Conservation (phyloP, 2,329 filamentous ascomycete species). For the Aspergillus piperis region DNA sequence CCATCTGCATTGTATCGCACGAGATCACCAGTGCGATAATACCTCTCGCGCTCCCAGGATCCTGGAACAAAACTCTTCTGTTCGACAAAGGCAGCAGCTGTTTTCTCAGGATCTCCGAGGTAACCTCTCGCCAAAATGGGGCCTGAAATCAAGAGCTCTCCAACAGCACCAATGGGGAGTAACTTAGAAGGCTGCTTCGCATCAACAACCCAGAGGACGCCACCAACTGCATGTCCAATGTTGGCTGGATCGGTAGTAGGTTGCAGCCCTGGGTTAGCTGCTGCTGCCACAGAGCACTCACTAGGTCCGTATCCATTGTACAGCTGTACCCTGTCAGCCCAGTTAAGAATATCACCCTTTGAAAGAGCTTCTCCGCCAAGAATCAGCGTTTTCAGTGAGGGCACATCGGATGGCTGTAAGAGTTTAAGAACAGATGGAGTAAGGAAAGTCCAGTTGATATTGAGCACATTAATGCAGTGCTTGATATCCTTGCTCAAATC, state of each 20-base stretch:
- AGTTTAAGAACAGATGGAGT: slow-evolving; percentile 17
- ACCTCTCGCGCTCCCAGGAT: background rate
- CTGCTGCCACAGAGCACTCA: slow-evolving; percentile 27
- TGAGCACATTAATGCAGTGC: slow-evolving; percentile 44
- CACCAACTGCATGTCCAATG: slow-evolving; percentile 16
- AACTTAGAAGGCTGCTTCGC: slow-evolving; percentile 14
- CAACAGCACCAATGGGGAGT: slow-evolving; percentile 18
- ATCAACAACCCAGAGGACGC: slow-evolving; percentile 17
- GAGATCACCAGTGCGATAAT: slow-evolving; percentile 20
- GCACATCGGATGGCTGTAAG: slow-evolving; percentile 13
- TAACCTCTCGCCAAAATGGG: slow-evolving; percentile 17
- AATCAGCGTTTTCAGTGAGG: slow-evolving; percentile 13
- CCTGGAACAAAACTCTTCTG: slow-evolving; percentile 9
- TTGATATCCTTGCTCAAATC: slow-evolving; percentile 42
- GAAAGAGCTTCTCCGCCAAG: slow-evolving; percentile 15
- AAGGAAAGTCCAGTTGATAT: slow-evolving; percentile 40
- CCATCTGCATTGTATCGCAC: slow-evolving; percentile 16
- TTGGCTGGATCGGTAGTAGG: slow-evolving; percentile 14
- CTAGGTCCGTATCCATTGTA: slow-evolving; percentile 36
- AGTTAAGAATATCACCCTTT: slow-evolving; percentile 10
- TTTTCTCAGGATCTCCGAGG: slow-evolving; percentile 14
- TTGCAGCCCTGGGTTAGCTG: slow-evolving; percentile 7
- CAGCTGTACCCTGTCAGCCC: slow-evolving; percentile 21
- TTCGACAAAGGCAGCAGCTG: slow-evolving; percentile 14
- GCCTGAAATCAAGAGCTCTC: slow-evolving; percentile 18